Evolutionary conservation across 2,329 filamentous ascomycete genomes (phyloP).

Genomic region (Ustilaginoidea virens): DNA sequence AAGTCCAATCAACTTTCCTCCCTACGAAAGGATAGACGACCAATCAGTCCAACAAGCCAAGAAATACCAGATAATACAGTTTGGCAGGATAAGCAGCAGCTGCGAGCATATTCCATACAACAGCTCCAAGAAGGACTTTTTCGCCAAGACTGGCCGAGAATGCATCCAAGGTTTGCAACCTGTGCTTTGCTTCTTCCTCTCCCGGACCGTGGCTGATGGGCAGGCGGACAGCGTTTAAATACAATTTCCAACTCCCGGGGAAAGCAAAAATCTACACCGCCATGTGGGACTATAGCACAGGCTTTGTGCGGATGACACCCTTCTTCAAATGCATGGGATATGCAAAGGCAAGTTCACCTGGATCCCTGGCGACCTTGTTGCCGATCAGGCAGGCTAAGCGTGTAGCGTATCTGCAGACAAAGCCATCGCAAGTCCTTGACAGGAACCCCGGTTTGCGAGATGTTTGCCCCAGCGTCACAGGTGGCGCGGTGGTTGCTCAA

Average conservation of each 20-base stretch:
- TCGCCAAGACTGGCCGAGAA: slow-evolving; percentile 71
- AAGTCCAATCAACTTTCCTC: slow-evolving; percentile 44
- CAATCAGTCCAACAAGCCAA: slow-evolving; percentile 24
- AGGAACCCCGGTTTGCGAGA: slow-evolving; percentile 69
- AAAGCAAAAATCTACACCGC: slow-evolving; percentile 55
- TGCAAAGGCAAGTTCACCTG: slow-evolving; percentile 49
- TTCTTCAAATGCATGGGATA: slow-evolving; percentile 88
- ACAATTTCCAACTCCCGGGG: slow-evolving; percentile 59
- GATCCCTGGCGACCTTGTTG: no score
- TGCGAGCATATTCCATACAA: slow-evolving; percentile 80
- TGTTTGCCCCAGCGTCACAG: slow-evolving; percentile 90
- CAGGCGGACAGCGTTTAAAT: slow-evolving; percentile 55
- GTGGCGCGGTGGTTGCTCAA: slow-evolving; percentile 79
- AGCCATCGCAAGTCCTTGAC: slow-evolving; percentile 68
- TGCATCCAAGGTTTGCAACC: slow-evolving; percentile 64
- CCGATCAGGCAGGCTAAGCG: no score
- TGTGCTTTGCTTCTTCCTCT: not conserved
- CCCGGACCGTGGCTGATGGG: not conserved
- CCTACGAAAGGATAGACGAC: slow-evolving; percentile 52
- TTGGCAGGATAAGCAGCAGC: slow-evolving; percentile 44
- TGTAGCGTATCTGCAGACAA: slow-evolving; percentile 51
- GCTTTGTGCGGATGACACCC: slow-evolving; percentile 82
- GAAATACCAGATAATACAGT: slow-evolving; percentile 50
- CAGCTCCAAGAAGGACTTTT: slow-evolving; percentile 83
- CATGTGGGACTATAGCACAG: slow-evolving; percentile 96